A percentile compares a stretch with the other conserved stretches of the same genome.
Evolutionary conservation across 2,329 filamentous ascomycete species (phyloP).

Genomic region (Cordyceps farinosa): DNA sequence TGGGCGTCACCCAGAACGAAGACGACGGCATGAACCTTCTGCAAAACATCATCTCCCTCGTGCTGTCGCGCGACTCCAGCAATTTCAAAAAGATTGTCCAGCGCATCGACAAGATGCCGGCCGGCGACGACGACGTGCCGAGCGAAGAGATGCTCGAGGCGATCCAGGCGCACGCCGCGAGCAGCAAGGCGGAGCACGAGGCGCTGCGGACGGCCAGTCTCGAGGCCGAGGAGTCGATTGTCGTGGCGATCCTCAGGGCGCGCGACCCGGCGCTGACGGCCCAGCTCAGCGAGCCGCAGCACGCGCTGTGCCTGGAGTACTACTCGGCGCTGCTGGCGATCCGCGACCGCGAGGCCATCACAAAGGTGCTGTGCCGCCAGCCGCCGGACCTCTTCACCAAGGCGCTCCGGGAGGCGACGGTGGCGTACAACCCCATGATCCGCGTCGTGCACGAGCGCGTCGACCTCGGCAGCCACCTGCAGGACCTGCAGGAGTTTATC

Average conservation of each 20-base stretch:
- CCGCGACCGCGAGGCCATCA: slow-evolving; percentile 69
- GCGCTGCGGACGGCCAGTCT: slow-evolving; percentile 54
- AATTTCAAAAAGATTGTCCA: slow-evolving; percentile 65
- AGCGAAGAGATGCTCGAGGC: slow-evolving; percentile 58
- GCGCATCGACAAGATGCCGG: slow-evolving; percentile 54
- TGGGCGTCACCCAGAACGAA: slow-evolving; percentile 66
- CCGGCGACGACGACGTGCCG: slow-evolving; percentile 49
- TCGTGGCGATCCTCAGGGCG: slow-evolving; percentile 60
- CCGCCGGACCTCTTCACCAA: slow-evolving; percentile 71
- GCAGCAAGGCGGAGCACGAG: slow-evolving; percentile 54
- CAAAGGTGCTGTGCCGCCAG: slow-evolving; percentile 61
- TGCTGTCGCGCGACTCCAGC: slow-evolving; percentile 67
- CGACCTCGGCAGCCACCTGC: slow-evolving; percentile 66
- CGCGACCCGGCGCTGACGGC: slow-evolving; percentile 43
- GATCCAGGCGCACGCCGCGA: slow-evolving; percentile 56
- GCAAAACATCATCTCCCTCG: slow-evolving; percentile 70
- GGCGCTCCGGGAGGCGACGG: slow-evolving; percentile 60
- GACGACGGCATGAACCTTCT: slow-evolving; percentile 79
- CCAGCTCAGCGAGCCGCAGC: slow-evolving; percentile 56
- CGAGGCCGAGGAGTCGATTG: slow-evolving; percentile 54
- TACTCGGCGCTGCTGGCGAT: slow-evolving; percentile 67
- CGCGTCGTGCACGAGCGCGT: slow-evolving; percentile 66
- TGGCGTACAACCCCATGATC: slow-evolving; percentile 72
- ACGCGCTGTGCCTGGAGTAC: slow-evolving; percentile 64
- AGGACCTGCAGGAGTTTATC: slow-evolving; percentile 64